A percentile compares a stretch with the other conserved stretches of the same genome.
phyloP scores from a whole-genome alignment of 805 yeast species.

The Starmerella cellae region DNA sequence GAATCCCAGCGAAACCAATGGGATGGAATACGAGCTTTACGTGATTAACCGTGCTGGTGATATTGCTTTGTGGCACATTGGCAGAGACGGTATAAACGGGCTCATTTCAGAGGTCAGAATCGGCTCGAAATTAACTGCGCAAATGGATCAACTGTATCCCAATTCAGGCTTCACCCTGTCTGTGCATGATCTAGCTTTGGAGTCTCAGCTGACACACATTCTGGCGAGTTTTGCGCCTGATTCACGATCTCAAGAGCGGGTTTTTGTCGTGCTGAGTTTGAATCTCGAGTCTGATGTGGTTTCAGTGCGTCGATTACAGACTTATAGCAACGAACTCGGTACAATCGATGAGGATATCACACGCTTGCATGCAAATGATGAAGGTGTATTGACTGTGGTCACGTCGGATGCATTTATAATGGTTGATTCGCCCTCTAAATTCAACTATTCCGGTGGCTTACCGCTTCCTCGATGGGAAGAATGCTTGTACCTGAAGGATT shows the following conservation, averaged over 20 bases:
- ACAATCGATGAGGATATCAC: slow-evolving; percentile 30
- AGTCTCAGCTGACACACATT: slow-evolving; percentile 35
- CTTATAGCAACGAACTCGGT: slow-evolving; percentile 27
- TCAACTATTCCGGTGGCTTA: background rate
- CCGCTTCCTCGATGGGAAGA: slow-evolving; percentile 58
- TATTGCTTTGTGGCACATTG: slow-evolving; percentile 38
- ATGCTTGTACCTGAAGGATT: slow-evolving; percentile 42
- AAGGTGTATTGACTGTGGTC: slow-evolving; percentile 44
- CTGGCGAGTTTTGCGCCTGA: slow-evolving; percentile 35
- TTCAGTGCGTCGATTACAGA: slow-evolving; percentile 54
- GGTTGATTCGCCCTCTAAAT: slow-evolving; percentile 39
- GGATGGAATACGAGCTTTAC: slow-evolving; percentile 28
- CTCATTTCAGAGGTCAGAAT: slow-evolving; percentile 31
- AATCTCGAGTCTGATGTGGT: slow-evolving; percentile 35
- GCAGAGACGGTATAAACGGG: slow-evolving; percentile 32
- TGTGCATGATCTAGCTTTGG: slow-evolving; percentile 50
- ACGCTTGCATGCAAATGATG: slow-evolving; percentile 39
- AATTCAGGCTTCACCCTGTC: slow-evolving; percentile 39
- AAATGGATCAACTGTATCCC: slow-evolving; percentile 38
- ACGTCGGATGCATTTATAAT: slow-evolving; percentile 50
- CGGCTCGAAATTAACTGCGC: slow-evolving; percentile 29
- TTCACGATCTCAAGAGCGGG: slow-evolving; percentile 34
- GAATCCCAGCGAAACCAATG: slow-evolving; percentile 33
- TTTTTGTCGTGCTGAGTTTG: slow-evolving; percentile 40
- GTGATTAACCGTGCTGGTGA: slow-evolving; percentile 35